These are phyloP conservation scores for Pistacia integerrima DNA, from an alignment of 345 rosid species.

Conservation along the genomic window DNA sequence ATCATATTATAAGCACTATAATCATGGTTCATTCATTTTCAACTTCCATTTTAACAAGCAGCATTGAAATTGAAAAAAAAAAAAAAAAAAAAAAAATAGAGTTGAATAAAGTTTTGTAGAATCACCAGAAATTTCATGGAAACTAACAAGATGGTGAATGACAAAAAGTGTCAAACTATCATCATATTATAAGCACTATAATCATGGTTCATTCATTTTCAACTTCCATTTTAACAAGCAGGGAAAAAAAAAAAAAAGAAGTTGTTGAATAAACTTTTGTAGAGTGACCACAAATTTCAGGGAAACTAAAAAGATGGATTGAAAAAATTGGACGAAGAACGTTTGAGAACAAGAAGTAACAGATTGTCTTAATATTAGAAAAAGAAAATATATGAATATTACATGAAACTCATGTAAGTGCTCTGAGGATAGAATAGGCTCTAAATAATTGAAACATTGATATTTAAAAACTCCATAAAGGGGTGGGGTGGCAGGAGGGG, in stretches of 20 bases:
- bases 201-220: neutral
- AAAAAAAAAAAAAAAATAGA: neutral
- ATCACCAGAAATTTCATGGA: neutral
- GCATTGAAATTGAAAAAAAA: neutral
- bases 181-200: neutral
- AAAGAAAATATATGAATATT: neutral
- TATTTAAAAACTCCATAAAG: too few species aligned
- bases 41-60: neutral
- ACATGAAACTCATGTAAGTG: neutral
- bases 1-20: neutral
- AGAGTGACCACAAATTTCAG: neutral
- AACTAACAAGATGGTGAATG: neutral
- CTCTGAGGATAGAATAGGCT: too few species aligned
- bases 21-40: neutral
- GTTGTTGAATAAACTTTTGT: neutral
- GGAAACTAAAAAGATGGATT: neutral
- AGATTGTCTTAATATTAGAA: neutral
- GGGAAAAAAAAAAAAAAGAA: neutral
- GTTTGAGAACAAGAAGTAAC: neutral
- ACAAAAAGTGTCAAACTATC: neutral
- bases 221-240: neutral
- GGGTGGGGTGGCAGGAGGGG: too few species aligned
- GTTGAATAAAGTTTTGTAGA: neutral
- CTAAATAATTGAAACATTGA: too few species aligned
- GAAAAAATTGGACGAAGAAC: neutral